phyloP scores from a whole-genome alignment of 352 stramenopile species.

The Elongisporangium undulatum region DNA sequence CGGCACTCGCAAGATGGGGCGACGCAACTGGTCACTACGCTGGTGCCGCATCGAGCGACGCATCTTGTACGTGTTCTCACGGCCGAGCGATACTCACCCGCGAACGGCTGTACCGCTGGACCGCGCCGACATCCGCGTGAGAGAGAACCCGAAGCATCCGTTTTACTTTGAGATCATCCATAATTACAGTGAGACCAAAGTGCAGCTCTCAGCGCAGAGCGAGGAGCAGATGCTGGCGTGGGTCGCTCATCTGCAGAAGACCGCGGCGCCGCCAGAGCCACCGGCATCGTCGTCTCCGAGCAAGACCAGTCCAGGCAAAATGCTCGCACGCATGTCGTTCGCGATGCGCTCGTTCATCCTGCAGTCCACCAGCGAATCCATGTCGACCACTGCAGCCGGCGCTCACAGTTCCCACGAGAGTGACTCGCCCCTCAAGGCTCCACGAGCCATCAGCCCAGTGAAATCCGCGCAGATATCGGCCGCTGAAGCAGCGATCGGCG shows the following conservation, averaged over 20 bases:
- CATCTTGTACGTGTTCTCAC: conserved; percentile 67
- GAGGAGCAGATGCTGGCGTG: conserved; percentile 57
- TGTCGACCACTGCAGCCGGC: not conserved
- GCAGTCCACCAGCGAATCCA: conserved; percentile 21
- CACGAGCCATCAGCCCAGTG: not conserved
- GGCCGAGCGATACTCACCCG: conserved; percentile 40
- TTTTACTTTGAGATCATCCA: conserved; percentile 83
- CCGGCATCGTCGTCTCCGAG: conserved; percentile 30
- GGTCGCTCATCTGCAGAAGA: conserved; percentile 50
- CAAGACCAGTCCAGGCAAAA: conserved; percentile 35
- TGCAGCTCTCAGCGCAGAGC: conserved; percentile 67
- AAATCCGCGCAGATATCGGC: not conserved
- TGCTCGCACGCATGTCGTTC: conserved; percentile 66
- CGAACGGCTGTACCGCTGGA: conserved; percentile 65
- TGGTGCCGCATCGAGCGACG: conserved; percentile 78
- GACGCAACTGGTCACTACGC: conserved; percentile 68
- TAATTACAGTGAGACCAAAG: conserved; percentile 66
- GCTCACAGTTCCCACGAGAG: not conserved
- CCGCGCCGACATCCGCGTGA: conserved; percentile 51
- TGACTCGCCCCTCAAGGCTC: not conserved
- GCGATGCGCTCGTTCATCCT: conserved; percentile 78
- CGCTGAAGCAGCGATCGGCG: not conserved
- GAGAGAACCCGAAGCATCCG: conserved; percentile 63
- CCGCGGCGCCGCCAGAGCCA: conserved; percentile 39
- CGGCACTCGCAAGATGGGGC: conserved; percentile 64